Percentiles rank a stretch among this genome's conserved stretches.
Evolutionary conservation across 2,329 filamentous ascomycete genomes (phyloP).

Genomic region (Neopestalotiopsis sp.): DNA sequence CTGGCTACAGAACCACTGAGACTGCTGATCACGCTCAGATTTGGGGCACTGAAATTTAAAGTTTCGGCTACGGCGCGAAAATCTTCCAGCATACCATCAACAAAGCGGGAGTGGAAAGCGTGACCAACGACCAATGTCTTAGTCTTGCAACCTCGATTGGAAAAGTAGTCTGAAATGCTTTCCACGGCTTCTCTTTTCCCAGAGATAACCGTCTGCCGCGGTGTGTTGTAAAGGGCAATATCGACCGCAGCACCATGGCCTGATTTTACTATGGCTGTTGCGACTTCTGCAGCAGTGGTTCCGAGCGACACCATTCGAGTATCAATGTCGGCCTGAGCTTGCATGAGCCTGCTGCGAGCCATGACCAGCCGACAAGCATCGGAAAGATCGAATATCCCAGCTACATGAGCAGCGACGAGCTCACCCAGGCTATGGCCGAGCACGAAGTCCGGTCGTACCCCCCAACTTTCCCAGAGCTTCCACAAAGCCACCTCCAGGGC

Average conservation of each 20-base stretch:
- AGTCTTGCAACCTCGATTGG: constrained; percentile 26
- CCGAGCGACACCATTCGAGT: constrained; percentile 36
- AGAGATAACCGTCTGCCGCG: constrained; percentile 35
- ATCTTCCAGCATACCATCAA: constrained; percentile 32
- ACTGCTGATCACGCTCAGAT: constrained; percentile 31
- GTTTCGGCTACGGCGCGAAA: constrained; percentile 30
- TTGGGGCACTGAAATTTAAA: constrained; percentile 27
- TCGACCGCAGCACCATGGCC: constrained; percentile 26
- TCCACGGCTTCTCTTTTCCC: constrained; percentile 30
- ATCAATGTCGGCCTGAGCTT: constrained; percentile 24
- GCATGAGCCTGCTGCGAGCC: constrained; percentile 39
- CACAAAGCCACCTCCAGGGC: constrained; percentile 39
- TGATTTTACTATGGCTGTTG: constrained; percentile 26
- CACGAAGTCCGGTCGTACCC: constrained; percentile 35
- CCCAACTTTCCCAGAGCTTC: constrained; percentile 37
- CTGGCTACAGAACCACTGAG: constrained; percentile 27
- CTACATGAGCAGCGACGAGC: constrained; percentile 36
- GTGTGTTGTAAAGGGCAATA: constrained; percentile 33
- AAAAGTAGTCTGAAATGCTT: constrained; percentile 24
- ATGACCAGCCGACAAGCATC: constrained; percentile 40
- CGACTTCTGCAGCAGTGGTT: constrained; percentile 31
- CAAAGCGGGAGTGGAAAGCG: constrained; percentile 35
- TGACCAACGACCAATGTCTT: constrained; percentile 29
- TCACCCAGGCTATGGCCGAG: constrained; percentile 39
- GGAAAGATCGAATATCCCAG: constrained; percentile 36